These are phyloP conservation scores for Yarrowia sp. DNA, from an alignment of 805 yeast genomes.

Conservation along the genomic window DNA sequence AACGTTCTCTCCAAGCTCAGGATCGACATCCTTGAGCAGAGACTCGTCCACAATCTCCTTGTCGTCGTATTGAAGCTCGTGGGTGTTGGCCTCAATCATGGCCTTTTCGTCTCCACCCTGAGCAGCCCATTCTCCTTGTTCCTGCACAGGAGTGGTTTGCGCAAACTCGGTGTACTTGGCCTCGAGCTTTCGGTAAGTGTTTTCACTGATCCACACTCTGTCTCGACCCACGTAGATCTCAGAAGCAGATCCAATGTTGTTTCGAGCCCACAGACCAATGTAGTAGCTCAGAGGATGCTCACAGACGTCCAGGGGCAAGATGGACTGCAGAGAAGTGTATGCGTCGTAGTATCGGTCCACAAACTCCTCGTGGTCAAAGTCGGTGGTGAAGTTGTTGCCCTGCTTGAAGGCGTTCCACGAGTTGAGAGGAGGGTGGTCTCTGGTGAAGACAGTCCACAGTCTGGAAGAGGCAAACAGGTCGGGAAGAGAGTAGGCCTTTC, in stretches of 20 bases:
- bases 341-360: conserved; percentile 30
- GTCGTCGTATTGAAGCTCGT: conserved; percentile 5
- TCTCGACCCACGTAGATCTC: conserved; percentile 51
- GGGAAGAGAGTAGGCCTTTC: conserved; percentile 1
- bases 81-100: background rate
- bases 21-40: conserved; percentile 56
- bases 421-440: conserved; percentile 29
- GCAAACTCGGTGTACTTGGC: conserved; percentile 40
- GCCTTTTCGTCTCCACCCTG: conserved; percentile 2
- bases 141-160: conserved; percentile 31
- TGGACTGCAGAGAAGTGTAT: conserved; percentile 38
- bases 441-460: conserved; percentile 26
- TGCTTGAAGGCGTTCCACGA: conserved; percentile 31
- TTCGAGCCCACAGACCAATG: conserved; percentile 51
- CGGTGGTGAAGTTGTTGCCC: conserved; percentile 34
- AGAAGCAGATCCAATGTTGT: conserved; percentile 47
- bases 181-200: conserved; percentile 52
- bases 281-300: conserved; percentile 42
- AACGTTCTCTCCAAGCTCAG: conserved; percentile 63
- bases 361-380: conserved; percentile 39
- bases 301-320: conserved; percentile 47
- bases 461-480: conserved; percentile 26
- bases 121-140: conserved; percentile 26
- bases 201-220: conserved; percentile 52
- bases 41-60: conserved; percentile 25